Percentiles rank a stretch among this genome's conserved stretches.
Evolutionary conservation across 345 rosid species (phyloP).

Genomic region (Mallotus nudiflorus): DNA sequence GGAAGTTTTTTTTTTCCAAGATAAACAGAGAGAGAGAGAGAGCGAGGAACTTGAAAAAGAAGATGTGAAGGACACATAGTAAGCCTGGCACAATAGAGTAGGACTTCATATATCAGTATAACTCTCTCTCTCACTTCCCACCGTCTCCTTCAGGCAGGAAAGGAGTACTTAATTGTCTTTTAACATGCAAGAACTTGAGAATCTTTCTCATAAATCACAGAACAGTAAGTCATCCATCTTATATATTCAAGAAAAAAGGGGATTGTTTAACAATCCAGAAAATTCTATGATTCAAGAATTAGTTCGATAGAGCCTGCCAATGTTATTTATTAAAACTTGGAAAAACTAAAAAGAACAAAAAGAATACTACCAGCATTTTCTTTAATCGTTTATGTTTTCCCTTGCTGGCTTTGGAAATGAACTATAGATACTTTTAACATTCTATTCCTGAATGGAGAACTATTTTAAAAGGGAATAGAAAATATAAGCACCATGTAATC

Average conservation of each 20-base stretch:
- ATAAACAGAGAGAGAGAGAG: no score
- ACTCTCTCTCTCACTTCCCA: not conserved
- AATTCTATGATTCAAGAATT: not conserved
- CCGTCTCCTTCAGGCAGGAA: not conserved
- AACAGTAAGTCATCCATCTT: constrained; percentile 4
- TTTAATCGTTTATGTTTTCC: not conserved
- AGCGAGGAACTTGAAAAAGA: not conserved
- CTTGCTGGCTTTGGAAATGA: not conserved
- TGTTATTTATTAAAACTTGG: not conserved
- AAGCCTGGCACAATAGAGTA: not conserved
- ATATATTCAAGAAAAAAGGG: not conserved
- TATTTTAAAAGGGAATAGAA: not conserved
- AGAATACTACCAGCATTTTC: not conserved
- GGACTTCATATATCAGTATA: not conserved
- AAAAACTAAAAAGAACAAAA: not conserved
- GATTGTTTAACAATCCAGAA: not conserved
- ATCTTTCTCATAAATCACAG: not conserved
- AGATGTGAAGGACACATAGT: not conserved
- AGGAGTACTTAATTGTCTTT: not conserved
- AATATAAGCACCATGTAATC: constrained; percentile 5
- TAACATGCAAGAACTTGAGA: not conserved
- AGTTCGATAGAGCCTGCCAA: not conserved
- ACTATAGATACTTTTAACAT: not conserved
- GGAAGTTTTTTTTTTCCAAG: no score
- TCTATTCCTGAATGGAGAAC: not conserved